A percentile compares a stretch with the other conserved stretches of the same genome.
These are phyloP conservation scores for Monosporozyma servazzii DNA, from an alignment of 805 yeast genomes.

Conservation along the genomic window DNA sequence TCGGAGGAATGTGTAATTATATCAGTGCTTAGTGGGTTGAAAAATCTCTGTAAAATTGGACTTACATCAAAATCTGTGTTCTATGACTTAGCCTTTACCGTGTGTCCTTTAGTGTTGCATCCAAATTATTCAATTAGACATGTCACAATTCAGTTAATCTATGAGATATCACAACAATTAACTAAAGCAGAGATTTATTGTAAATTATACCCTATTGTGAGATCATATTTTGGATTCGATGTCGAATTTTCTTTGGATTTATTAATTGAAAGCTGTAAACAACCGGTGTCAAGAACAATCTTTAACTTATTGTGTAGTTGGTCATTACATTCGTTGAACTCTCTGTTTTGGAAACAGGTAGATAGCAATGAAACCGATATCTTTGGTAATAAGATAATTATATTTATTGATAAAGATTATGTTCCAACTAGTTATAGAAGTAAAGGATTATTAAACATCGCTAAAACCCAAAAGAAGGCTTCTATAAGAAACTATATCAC, in stretches of 20 bases:
- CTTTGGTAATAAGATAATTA: slow-evolving; percentile 34
- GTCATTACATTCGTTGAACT: slow-evolving; percentile 56
- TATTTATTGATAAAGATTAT: slow-evolving; percentile 23
- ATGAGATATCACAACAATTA: slow-evolving; percentile 52
- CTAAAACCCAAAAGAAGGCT: slow-evolving; percentile 8
- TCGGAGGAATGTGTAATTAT: slow-evolving; percentile 75
- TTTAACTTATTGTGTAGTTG: slow-evolving; percentile 59
- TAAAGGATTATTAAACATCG: slow-evolving; percentile 10
- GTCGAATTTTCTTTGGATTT: slow-evolving; percentile 59
- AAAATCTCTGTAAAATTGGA: slow-evolving; percentile 48
- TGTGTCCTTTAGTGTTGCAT: slow-evolving; percentile 58
- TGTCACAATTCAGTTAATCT: slow-evolving; percentile 49
- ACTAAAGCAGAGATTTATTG: slow-evolving; percentile 77
- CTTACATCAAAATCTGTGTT: slow-evolving; percentile 41
- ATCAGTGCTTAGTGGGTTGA: slow-evolving; percentile 51
- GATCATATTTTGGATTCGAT: slow-evolving; percentile 71
- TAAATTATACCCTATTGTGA: slow-evolving; percentile 68
- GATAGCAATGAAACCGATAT: slow-evolving; percentile 32
- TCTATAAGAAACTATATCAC: slow-evolving; percentile 21
- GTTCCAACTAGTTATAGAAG: slow-evolving; percentile 24
- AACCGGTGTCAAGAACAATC: slow-evolving; percentile 57
- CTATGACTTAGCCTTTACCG: slow-evolving; percentile 45
- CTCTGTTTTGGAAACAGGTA: slow-evolving; percentile 71
- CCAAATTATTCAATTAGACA: slow-evolving; percentile 85
- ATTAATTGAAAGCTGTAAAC: slow-evolving; percentile 56